Percentiles rank a stretch among this genome's conserved stretches.
These are phyloP conservation scores for Candida andamanensis DNA, from an alignment of 805 yeast genomes.

Conservation along the genomic window DNA sequence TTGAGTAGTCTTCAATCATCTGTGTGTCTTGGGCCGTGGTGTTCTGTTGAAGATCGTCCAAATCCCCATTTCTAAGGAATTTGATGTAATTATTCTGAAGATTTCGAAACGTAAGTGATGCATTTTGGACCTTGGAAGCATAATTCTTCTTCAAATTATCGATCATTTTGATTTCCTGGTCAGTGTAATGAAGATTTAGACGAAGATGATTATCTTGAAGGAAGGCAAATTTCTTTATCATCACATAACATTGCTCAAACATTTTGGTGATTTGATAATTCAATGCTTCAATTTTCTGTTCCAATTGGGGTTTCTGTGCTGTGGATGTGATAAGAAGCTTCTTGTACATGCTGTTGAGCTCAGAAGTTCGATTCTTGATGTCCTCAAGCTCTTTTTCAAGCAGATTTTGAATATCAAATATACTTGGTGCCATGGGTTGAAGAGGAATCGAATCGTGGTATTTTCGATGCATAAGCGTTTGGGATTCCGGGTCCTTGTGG, in stretches of 20 bases:
- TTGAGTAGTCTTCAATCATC: conserved; percentile 31
- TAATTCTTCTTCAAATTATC: conserved; percentile 78
- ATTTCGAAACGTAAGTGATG: conserved; percentile 73
- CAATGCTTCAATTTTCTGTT: conserved; percentile 70
- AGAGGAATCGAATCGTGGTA: conserved; percentile 35
- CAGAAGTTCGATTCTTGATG: conserved; percentile 51
- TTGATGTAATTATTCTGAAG: conserved; percentile 86
- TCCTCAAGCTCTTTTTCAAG: conserved; percentile 58
- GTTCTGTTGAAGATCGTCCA: conserved; percentile 17
- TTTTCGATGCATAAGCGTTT: conserved; percentile 18
- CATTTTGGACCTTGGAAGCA: conserved; percentile 78
- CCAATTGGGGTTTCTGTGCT: conserved; percentile 72
- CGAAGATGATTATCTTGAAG: conserved; percentile 37
- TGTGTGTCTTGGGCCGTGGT: conserved; percentile 18
- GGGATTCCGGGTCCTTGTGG: too few species aligned
- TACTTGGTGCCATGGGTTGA: conserved; percentile 68
- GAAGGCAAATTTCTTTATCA: conserved; percentile 60
- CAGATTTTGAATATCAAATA: conserved; percentile 67
- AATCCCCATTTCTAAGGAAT: conserved; percentile 74
- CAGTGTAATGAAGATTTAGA: conserved; percentile 31
- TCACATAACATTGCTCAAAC: conserved; percentile 74
- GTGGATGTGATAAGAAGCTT: conserved; percentile 84
- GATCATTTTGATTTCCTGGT: conserved; percentile 58
- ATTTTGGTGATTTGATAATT: conserved; percentile 69
- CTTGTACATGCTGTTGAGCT: conserved; percentile 66